These are phyloP conservation scores for Deuterostichococcus epilithicus DNA, from an alignment of 139 green algal species.

Conservation along the genomic window DNA sequence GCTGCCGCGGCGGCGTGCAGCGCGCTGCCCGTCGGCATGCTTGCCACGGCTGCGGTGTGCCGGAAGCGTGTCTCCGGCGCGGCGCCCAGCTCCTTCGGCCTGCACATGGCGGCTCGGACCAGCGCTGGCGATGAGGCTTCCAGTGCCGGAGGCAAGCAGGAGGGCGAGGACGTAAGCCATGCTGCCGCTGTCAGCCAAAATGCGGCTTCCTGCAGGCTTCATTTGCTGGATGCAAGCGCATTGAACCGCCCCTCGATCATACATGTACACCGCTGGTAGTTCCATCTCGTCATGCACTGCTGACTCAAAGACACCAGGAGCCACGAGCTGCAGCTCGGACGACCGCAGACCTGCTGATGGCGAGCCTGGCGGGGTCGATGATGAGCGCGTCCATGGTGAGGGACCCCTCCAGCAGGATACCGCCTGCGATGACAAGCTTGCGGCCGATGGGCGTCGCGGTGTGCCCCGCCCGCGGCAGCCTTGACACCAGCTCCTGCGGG, in stretches of 20 bases:
- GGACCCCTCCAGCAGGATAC: conserved; percentile 8
- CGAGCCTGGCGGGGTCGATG: conserved; percentile 5
- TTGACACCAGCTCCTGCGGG: not conserved
- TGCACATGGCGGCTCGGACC: no score
- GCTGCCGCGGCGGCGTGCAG: not conserved
- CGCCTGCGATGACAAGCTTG: conserved; percentile 11
- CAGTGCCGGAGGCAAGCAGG: no score
- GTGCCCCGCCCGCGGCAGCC: conserved; percentile 17
- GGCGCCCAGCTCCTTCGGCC: not conserved
- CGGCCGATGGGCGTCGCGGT: not conserved
- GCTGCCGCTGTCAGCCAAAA: not conserved
- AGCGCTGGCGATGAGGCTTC: no score
- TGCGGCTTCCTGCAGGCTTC: not conserved
- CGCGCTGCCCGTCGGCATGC: not conserved
- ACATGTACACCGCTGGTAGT: not conserved
- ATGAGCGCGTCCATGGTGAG: conserved; percentile 14
- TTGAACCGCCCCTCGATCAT: not conserved
- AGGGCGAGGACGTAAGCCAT: no score
- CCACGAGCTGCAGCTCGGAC: not conserved
- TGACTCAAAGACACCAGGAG: not conserved
- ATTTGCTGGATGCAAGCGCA: not conserved
- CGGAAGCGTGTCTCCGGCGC: conserved; percentile 11
- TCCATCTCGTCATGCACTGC: not conserved
- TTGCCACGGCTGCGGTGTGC: not conserved
- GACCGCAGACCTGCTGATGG: conserved; percentile 11